phyloP scores from a whole-genome alignment of 2,329 filamentous ascomycete genomes.

The Ceratocystis eucalypticola region DNA sequence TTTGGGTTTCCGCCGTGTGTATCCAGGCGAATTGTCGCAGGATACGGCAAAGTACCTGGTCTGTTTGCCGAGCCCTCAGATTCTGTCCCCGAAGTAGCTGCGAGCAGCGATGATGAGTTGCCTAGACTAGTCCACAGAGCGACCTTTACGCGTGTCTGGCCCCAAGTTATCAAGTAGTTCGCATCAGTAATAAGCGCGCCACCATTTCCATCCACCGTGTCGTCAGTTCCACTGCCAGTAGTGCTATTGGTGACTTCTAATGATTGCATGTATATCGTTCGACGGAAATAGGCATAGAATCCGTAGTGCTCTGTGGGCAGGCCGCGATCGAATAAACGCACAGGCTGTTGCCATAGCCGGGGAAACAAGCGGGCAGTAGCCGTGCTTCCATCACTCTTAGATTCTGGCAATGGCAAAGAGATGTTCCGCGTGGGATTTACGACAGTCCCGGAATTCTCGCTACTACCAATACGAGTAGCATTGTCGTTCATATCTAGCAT shows the following conservation, averaged over 20 bases:
- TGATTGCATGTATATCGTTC: constrained; percentile 67
- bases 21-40: constrained; percentile 46
- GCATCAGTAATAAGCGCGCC: constrained; percentile 42
- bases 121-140: constrained; percentile 47
- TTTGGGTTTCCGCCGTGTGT: constrained; percentile 45
- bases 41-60: constrained; percentile 51
- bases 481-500: constrained; percentile 41
- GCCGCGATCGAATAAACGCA: constrained; percentile 75
- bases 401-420: constrained; percentile 48
- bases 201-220: constrained; percentile 35
- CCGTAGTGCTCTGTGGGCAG: constrained; percentile 74
- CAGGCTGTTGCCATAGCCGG: constrained; percentile 56
- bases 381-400: constrained; percentile 57
- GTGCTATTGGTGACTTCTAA: constrained; percentile 35
- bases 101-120: constrained; percentile 32
- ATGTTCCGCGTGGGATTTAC: constrained; percentile 8
- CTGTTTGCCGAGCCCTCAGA: constrained; percentile 25
- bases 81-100: constrained; percentile 22
- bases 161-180: constrained; percentile 43
- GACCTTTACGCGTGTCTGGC: constrained; percentile 48
- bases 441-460: constrained; percentile 23
- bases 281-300: constrained; percentile 86
- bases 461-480: constrained; percentile 24
- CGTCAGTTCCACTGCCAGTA: constrained; percentile 23
- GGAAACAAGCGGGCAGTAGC: constrained; percentile 61